Conservation (phyloP, 2,329 filamentous ascomycete genomes). For the Arthrobotrys entomopaga region DNA sequence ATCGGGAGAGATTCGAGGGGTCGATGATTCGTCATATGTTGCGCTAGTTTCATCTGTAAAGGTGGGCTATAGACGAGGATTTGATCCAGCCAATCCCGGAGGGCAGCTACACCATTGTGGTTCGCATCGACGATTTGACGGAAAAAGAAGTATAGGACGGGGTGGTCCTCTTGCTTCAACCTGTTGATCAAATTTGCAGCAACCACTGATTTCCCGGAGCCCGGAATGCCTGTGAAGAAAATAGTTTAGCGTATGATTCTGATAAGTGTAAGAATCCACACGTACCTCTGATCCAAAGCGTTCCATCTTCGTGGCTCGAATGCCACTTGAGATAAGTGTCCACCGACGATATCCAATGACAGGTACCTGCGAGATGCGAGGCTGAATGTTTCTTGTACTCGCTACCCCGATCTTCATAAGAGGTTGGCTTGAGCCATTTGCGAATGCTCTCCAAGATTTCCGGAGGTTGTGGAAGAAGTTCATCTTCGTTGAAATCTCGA, state of each 20-base stretch:
- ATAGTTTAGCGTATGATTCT: too few species aligned
- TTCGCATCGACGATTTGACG: conserved; percentile 63
- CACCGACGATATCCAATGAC: too few species aligned
- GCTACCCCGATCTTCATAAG: conserved; percentile 58
- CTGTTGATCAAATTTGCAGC: too few species aligned
- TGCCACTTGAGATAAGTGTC: too few species aligned
- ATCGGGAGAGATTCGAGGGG: too few species aligned
- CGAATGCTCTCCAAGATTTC: conserved; percentile 58
- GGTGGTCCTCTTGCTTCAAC: conserved; percentile 54
- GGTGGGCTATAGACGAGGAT: conserved; percentile 60
- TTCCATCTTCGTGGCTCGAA: too few species aligned
- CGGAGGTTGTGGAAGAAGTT: conserved; percentile 60
- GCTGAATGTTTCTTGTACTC: conserved; percentile 59
- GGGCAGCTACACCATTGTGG: conserved; percentile 59
- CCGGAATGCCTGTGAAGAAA: too few species aligned
- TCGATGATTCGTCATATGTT: not conserved
- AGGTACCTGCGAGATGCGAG: conserved; percentile 57
- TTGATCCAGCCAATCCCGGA: conserved; percentile 62
- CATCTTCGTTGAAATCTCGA: conserved; percentile 60
- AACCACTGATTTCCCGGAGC: too few species aligned
- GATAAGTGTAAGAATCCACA: too few species aligned
- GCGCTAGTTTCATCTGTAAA: conserved; percentile 59
- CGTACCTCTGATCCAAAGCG: too few species aligned
- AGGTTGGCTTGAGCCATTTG: conserved; percentile 60
- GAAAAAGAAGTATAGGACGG: conserved; percentile 63